phyloP scores from a whole-genome alignment of 805 yeast genomes.

The Monosporozyma aerobia region DNA sequence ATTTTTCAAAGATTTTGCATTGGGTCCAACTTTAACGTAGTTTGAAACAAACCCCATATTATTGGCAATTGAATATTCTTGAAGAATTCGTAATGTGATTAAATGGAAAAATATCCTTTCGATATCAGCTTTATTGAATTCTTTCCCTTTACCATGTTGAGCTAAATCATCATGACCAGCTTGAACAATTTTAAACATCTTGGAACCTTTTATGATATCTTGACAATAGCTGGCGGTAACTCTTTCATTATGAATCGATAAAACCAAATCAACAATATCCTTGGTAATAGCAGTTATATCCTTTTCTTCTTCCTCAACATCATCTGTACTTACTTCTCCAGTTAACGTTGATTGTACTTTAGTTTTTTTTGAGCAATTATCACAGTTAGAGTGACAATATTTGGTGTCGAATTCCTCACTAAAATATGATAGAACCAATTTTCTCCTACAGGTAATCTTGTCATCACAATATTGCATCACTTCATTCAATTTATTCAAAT shows the following conservation, averaged over 20 bases:
- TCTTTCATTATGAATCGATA: slow-evolving; percentile 42
- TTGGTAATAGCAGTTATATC: slow-evolving; percentile 64
- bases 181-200: slow-evolving; percentile 47
- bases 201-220: slow-evolving; percentile 73
- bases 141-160: slow-evolving; percentile 66
- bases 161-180: slow-evolving; percentile 52
- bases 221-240: slow-evolving; percentile 76
- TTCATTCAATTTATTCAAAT: slow-evolving; percentile 64
- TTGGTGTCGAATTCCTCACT: slow-evolving; percentile 67
- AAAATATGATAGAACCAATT: slow-evolving; percentile 82
- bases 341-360: neutral
- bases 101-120: slow-evolving; percentile 79
- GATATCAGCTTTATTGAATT: slow-evolving; percentile 53
- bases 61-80: slow-evolving; percentile 65
- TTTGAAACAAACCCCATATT: slow-evolving; percentile 74
- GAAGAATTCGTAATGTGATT: slow-evolving; percentile 52
- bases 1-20: slow-evolving; percentile 41
- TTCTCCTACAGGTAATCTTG: slow-evolving; percentile 79
- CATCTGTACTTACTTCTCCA: slow-evolving; percentile 1
- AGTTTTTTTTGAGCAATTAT: slow-evolving; percentile 56
- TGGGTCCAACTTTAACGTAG: slow-evolving; percentile 56
- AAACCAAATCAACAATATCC: slow-evolving; percentile 51
- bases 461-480: slow-evolving; percentile 91
- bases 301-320: slow-evolving; percentile 37
- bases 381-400: slow-evolving; percentile 68